phyloP scores from a whole-genome alignment of 257 asterid species.

The Phtheirospermum japonicum region DNA sequence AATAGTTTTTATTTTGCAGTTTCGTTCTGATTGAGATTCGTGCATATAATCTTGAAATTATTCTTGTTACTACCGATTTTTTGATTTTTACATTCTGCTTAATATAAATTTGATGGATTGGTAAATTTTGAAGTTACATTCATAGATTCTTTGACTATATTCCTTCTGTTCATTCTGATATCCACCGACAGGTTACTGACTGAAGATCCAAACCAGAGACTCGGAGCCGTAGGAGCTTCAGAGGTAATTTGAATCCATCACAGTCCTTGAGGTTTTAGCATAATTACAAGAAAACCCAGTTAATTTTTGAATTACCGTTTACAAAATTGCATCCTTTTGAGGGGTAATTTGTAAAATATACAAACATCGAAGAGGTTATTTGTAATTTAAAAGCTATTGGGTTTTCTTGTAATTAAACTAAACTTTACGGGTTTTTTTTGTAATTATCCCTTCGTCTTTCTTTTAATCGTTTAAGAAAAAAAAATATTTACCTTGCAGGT shows the following conservation, averaged over 20 bases:
- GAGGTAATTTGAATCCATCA: constrained; percentile 45
- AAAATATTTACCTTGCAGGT: constrained; percentile 50
- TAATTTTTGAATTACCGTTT: background rate
- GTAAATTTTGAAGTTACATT: background rate
- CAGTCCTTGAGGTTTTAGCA: background rate
- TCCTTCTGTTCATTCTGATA: constrained; percentile 1
- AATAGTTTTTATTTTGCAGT: background rate
- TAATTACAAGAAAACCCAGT: background rate
- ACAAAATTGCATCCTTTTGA: background rate
- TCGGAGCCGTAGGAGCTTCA: constrained; percentile 92
- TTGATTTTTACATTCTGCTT: background rate
- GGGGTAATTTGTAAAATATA: background rate
- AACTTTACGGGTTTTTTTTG: background rate
- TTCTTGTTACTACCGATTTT: background rate
- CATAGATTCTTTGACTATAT: background rate
- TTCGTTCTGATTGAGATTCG: background rate
- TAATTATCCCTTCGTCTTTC: background rate
- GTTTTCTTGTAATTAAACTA: background rate
- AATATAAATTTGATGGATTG: constrained; percentile 5
- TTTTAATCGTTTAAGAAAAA: background rate
- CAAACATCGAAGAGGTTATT: background rate
- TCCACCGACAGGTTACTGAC: constrained; percentile 64
- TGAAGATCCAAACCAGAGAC: constrained; percentile 95
- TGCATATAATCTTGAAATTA: background rate
- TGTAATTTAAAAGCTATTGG: background rate